Evolutionary conservation across 176 grass and related monocot species (phyloP).

Genomic region (Calamus simplicifolius): DNA sequence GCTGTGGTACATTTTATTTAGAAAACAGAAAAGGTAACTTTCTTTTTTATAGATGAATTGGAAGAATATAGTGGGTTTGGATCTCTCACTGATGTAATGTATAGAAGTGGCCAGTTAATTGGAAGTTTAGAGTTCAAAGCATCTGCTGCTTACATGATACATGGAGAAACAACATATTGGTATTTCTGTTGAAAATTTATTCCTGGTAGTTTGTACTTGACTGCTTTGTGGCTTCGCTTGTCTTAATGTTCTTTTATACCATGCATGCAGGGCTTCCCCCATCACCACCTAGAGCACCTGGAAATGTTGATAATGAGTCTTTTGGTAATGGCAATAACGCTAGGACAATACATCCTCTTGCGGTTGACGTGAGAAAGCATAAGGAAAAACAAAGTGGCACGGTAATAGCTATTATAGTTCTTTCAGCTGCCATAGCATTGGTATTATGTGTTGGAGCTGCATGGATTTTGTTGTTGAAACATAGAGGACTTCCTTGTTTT

Average conservation of each 20-base stretch:
- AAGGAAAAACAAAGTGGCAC: conserved; percentile 4
- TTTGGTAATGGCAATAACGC: conserved; percentile 4
- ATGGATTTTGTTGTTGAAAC: conserved; percentile 4
- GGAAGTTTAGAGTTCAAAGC: no score
- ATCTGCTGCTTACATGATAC: background rate
- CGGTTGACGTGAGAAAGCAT: conserved; percentile 7
- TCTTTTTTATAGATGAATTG: no score
- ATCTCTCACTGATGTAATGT: no score
- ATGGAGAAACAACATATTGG: background rate
- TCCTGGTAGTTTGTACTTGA: background rate
- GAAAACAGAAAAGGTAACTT: no score
- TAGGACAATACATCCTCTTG: conserved; percentile 9
- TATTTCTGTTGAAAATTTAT: background rate
- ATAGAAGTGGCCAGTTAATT: no score
- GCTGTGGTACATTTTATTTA: no score
- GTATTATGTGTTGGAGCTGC: conserved; percentile 7
- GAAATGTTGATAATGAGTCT: background rate
- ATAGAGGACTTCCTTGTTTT: background rate
- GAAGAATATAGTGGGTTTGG: no score
- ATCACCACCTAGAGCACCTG: conserved; percentile 5
- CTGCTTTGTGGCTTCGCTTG: background rate
- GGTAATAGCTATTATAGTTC: conserved; percentile 3
- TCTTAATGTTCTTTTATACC: no score
- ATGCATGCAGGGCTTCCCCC: conserved; percentile 15
- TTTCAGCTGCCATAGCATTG: conserved; percentile 6